A percentile compares a stretch with the other conserved stretches of the same genome.
Conservation (phyloP, 345 rosid genomes). For the Lenwebbia sp. region DNA sequence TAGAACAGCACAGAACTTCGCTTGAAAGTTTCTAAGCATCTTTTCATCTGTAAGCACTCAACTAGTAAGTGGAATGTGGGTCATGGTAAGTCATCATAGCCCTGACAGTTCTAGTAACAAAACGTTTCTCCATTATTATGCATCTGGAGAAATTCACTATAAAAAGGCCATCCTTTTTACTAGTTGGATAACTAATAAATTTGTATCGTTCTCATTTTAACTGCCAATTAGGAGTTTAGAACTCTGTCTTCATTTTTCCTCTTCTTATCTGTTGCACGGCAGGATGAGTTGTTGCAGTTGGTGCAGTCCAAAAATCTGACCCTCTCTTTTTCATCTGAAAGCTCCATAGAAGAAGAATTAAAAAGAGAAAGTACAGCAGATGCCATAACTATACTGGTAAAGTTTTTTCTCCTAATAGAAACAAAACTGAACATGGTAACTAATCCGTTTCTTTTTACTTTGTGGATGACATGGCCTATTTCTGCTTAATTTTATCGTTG, state of each 20-base stretch:
- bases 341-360: constrained; percentile 90
- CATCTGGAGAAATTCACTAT: neutral
- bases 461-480: neutral
- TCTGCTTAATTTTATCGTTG: neutral
- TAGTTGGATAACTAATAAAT: neutral
- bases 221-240: neutral
- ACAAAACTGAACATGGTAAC: neutral
- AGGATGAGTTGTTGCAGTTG: constrained; percentile 85
- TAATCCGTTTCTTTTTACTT: neutral
- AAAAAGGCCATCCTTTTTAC: neutral
- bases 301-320: constrained; percentile 58
- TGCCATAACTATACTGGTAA: constrained; percentile 77
- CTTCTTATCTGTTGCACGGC: constrained; percentile 10
- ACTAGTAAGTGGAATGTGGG: neutral
- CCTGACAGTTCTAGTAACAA: neutral
- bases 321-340: constrained; percentile 90
- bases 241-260: neutral
- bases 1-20: neutral
- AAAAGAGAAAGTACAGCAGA: constrained; percentile 98
- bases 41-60: neutral
- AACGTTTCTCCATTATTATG: neutral
- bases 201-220: neutral
- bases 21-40: neutral
- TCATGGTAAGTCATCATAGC: neutral
- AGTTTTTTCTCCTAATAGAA: neutral